Percentiles rank a stretch among this genome's conserved stretches.
Evolutionary conservation across 2,329 filamentous ascomycete genomes (phyloP).

Genomic region (Aspergillus caelatus): DNA sequence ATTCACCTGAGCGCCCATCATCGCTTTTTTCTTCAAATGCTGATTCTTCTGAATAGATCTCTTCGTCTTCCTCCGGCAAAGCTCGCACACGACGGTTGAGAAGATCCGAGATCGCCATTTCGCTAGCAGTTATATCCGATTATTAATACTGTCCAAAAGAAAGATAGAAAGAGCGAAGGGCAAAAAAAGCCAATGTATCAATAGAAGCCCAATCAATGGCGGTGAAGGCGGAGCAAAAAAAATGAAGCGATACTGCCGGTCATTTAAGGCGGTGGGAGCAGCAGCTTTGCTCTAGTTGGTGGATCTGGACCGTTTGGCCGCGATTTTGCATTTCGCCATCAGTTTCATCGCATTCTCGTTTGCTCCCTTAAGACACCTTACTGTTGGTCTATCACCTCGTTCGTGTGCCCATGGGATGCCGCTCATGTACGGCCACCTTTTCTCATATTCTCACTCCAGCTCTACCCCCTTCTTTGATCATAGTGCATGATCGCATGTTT

Average conservation of each 20-base stretch:
- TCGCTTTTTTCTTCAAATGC: conserved; percentile 24
- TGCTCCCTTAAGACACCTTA: not conserved
- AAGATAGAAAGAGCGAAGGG: not conserved
- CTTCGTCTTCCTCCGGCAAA: conserved; percentile 47
- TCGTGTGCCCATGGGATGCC: conserved; percentile 9
- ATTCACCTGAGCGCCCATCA: conserved; percentile 17
- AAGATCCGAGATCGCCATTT: conserved; percentile 41
- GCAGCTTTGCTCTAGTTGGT: conserved; percentile 2
- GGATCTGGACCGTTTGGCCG: conserved; percentile 5
- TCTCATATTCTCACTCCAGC: not conserved
- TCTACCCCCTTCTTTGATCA: not conserved
- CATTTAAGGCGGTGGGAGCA: conserved; percentile 23
- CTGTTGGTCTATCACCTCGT: not conserved
- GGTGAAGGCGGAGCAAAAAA: conserved; percentile 18
- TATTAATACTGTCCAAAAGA: not conserved
- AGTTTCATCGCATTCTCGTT: not conserved
- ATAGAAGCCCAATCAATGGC: not conserved
- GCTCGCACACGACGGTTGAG: conserved; percentile 48
- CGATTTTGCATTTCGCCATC: conserved; percentile 8
- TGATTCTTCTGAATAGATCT: conserved; percentile 34
- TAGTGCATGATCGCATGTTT: conserved; percentile 16
- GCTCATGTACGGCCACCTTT: not conserved
- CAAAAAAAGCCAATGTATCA: not conserved
- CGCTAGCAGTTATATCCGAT: not conserved
- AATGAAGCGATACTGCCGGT: conserved; percentile 31